Percentiles rank a stretch among this genome's conserved stretches.
phyloP scores from a whole-genome alignment of 2,329 filamentous ascomycete genomes.

The Cladorrhinum sp. region DNA sequence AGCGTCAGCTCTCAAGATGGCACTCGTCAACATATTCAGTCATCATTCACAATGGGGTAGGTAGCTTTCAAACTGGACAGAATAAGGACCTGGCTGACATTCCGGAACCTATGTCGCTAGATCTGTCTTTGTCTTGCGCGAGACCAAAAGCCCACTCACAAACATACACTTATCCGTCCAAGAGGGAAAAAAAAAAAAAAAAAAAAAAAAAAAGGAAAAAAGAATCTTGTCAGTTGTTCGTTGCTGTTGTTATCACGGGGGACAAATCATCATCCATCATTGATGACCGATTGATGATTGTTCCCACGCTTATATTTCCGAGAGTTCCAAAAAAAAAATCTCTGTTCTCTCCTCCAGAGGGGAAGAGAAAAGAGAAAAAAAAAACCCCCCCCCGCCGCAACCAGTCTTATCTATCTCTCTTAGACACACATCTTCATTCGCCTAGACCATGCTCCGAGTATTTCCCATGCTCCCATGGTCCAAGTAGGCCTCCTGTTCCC shows the following conservation, averaged over 20 bases:
- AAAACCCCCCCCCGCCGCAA: background rate
- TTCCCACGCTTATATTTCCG: background rate
- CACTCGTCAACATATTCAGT: no score
- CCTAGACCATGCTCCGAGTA: background rate
- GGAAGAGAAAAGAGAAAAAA: background rate
- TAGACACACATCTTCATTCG: background rate
- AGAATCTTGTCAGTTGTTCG: background rate
- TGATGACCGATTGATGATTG: background rate
- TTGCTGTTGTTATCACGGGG: background rate
- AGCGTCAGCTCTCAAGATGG: no score
- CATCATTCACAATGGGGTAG: no score
- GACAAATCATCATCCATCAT: background rate
- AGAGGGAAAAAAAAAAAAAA: background rate
- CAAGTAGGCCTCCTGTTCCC: no score
- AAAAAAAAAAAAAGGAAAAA: background rate
- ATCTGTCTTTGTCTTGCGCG: background rate
- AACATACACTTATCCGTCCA: background rate
- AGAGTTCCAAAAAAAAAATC: background rate
- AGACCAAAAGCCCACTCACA: background rate
- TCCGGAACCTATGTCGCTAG: background rate
- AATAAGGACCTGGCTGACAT: background rate
- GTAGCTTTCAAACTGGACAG: background rate
- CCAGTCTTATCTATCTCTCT: background rate
- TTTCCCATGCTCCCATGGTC: background rate
- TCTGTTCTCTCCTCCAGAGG: background rate